phyloP scores from a whole-genome alignment of 176 grass and related monocot species.

The Elymus sibiricus region DNA sequence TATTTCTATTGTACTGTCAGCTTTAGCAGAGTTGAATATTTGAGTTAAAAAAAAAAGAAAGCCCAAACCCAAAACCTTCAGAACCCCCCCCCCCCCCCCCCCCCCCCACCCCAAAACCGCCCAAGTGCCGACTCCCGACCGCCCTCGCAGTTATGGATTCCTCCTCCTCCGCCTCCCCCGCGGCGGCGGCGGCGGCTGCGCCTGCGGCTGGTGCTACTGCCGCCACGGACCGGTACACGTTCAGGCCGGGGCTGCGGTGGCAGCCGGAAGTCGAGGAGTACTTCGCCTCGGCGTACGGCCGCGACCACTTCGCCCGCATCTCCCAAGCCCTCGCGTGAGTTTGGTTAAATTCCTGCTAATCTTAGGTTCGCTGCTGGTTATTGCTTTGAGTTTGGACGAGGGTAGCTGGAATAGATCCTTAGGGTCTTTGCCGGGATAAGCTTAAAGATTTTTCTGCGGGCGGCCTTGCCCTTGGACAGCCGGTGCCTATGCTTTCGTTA shows the following conservation, averaged over 20 bases:
- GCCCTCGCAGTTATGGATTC: neutral
- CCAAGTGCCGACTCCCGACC: neutral
- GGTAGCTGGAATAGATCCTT: neutral
- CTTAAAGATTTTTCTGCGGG: neutral
- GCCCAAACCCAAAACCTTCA: no score
- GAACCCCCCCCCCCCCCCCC: no score
- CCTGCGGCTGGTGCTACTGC: neutral
- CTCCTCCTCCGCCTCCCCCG: neutral
- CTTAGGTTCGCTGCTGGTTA: neutral
- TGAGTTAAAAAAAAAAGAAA: no score
- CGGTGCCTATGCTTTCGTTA: neutral
- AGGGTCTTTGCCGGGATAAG: neutral
- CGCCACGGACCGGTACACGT: slow-evolving; percentile 45
- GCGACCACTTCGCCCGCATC: slow-evolving; percentile 61
- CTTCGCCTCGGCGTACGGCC: slow-evolving; percentile 66
- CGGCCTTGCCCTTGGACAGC: neutral
- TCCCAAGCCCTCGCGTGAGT: slow-evolving; percentile 72
- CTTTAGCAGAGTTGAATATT: no score
- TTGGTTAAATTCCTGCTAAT: neutral
- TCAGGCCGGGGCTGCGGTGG: slow-evolving; percentile 69
- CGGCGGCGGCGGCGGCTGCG: neutral
- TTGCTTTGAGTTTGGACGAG: neutral
- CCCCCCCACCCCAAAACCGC: neutral
- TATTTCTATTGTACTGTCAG: no score
- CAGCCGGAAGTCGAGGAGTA: slow-evolving; percentile 81